phyloP scores from a whole-genome alignment of 1,284 basidiomycete genomes.

The Heterobasidion annosum region DNA sequence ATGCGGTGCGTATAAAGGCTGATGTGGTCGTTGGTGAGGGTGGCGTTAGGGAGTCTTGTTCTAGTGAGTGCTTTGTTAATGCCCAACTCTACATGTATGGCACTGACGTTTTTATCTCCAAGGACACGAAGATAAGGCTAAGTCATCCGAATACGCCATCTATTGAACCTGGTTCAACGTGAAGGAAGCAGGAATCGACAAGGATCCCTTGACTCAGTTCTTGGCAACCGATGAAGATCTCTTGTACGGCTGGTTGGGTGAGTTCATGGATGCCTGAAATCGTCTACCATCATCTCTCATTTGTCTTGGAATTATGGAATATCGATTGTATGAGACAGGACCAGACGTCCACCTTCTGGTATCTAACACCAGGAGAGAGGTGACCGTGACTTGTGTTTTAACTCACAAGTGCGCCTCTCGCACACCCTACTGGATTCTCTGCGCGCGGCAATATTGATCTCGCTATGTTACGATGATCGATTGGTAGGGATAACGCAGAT shows the following conservation, averaged over 20 bases:
- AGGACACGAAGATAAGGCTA: slow-evolving; percentile 19
- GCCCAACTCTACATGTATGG: background rate
- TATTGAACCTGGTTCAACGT: slow-evolving; percentile 20
- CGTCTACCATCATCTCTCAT: no score
- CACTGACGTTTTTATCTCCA: background rate
- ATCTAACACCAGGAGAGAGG: slow-evolving; percentile 13
- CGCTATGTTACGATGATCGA: no score
- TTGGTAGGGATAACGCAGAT: slow-evolving; percentile 15
- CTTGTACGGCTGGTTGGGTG: slow-evolving; percentile 14
- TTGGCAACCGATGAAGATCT: slow-evolving; percentile 14
- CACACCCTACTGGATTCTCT: background rate
- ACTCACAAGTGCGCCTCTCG: slow-evolving; percentile 14
- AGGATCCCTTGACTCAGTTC: slow-evolving; percentile 17
- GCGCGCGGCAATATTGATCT: no score
- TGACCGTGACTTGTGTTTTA: slow-evolving; percentile 16
- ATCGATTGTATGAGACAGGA: slow-evolving; percentile 5
- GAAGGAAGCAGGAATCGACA: slow-evolving; percentile 14
- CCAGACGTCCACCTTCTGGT: slow-evolving; percentile 19
- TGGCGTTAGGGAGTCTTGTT: slow-evolving; percentile 18
- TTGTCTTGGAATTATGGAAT: no score
- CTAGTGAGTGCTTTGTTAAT: slow-evolving; percentile 11
- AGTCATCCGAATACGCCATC: slow-evolving; percentile 20
- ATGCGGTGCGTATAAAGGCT: slow-evolving; percentile 14
- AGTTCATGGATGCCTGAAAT: slow-evolving; percentile 6
- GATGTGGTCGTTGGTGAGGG: slow-evolving; percentile 22